Evolutionary conservation across 2,329 filamentous ascomycete genomes (phyloP).

Genomic region (Aspergillus eucalypticola): DNA sequence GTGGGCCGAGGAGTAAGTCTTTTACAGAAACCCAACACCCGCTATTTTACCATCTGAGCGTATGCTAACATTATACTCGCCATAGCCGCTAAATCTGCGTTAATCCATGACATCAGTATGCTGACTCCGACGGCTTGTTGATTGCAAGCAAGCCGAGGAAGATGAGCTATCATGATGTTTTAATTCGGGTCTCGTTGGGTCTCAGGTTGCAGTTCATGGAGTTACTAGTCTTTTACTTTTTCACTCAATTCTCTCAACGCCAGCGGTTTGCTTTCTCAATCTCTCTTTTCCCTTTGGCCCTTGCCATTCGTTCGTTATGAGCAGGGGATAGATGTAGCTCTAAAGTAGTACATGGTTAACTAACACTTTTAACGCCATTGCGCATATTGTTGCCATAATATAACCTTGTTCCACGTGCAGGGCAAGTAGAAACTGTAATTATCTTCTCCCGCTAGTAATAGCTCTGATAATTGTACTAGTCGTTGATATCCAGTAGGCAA

Average conservation of each 20-base stretch:
- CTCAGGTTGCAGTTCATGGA: slow-evolving; percentile 21
- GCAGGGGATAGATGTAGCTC: slow-evolving; percentile 8
- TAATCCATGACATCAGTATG: neutral
- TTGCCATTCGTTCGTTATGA: slow-evolving; percentile 4
- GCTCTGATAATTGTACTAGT: too few species aligned
- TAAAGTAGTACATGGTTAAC: neutral
- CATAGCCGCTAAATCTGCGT: slow-evolving; percentile 52
- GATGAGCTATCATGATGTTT: slow-evolving; percentile 4
- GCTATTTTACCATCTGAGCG: neutral
- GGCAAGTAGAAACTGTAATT: too few species aligned
- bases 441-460: too few species aligned
- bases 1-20: slow-evolving; percentile 75
- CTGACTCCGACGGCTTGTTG: slow-evolving; percentile 5
- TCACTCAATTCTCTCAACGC: neutral
- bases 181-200: slow-evolving; percentile 6
- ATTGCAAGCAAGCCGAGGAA: neutral
- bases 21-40: neutral
- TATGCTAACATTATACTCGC: slow-evolving; percentile 12
- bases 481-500: too few species aligned
- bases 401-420: too few species aligned
- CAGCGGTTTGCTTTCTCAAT: slow-evolving; percentile 15
- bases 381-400: neutral
- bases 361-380: neutral
- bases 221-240: slow-evolving; percentile 21
- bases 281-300: neutral